A percentile compares a stretch with the other conserved stretches of the same genome.
Evolutionary conservation across 176 grass and related monocot genomes (phyloP).

Genomic region (Poa pratensis): DNA sequence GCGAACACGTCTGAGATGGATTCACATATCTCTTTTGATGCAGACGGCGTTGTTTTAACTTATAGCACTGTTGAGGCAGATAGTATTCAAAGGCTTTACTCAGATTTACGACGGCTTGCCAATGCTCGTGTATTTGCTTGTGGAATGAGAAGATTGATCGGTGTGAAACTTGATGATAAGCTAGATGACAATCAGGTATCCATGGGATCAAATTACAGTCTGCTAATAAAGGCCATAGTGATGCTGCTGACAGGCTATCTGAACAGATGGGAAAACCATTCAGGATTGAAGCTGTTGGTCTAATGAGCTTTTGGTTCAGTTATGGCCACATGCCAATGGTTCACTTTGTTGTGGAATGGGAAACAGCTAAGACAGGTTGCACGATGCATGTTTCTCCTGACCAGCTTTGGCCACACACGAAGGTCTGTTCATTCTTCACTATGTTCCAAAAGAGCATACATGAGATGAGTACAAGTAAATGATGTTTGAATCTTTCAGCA

Average conservation of each 20-base stretch:
- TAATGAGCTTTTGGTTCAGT: slow-evolving; percentile 98
- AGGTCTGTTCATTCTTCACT: slow-evolving; percentile 55
- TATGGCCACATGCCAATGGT: slow-evolving; percentile 95
- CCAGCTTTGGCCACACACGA: slow-evolving; percentile 99
- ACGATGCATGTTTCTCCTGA: slow-evolving; percentile 99
- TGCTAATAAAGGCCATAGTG: slow-evolving; percentile 60
- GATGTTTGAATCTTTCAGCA: slow-evolving; percentile 5
- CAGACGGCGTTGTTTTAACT: slow-evolving; percentile 76
- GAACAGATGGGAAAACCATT: slow-evolving; percentile 96
- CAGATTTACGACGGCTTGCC: slow-evolving; percentile 77
- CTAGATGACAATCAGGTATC: slow-evolving; percentile 50
- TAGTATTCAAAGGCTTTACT: slow-evolving; percentile 80
- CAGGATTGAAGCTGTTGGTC: slow-evolving; percentile 93
- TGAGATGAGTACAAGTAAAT: slow-evolving; percentile 14
- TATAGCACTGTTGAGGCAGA: slow-evolving; percentile 86
- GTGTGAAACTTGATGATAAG: slow-evolving; percentile 74
- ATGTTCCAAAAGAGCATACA: slow-evolving; percentile 12
- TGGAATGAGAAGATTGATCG: slow-evolving; percentile 90
- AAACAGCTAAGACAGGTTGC: slow-evolving; percentile 80
- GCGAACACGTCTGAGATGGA: slow-evolving; percentile 96
- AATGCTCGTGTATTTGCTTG: slow-evolving; percentile 80
- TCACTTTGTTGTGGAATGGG: slow-evolving; percentile 99
- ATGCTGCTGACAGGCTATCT: slow-evolving; percentile 71
- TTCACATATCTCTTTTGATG: slow-evolving; percentile 92
- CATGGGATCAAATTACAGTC: slow-evolving; percentile 46